Evolutionary conservation across 106 monocot species (phyloP).

Genomic region (Hemerocallis citrina): DNA sequence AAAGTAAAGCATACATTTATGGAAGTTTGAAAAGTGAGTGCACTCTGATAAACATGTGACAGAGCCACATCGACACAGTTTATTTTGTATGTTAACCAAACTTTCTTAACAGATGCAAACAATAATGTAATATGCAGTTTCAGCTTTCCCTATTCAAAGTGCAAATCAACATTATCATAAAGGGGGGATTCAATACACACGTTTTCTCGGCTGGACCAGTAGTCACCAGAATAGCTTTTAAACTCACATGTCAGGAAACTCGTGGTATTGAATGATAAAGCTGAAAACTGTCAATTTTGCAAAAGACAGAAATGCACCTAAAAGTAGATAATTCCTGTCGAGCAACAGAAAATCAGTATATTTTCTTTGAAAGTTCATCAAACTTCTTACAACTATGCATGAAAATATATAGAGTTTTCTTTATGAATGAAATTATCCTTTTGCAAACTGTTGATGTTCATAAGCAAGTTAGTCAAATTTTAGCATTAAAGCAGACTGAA

Average conservation of each 20-base stretch:
- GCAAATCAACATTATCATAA: neutral
- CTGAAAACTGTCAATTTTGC: slow-evolving; percentile 13
- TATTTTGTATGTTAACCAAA: too few species aligned
- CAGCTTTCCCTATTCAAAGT: neutral
- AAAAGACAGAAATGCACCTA: slow-evolving; percentile 12
- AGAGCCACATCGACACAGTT: too few species aligned
- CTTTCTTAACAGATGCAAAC: neutral
- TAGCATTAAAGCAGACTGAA: too few species aligned
- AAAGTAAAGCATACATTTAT: too few species aligned
- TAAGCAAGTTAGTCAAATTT: too few species aligned
- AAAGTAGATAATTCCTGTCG: slow-evolving; percentile 6
- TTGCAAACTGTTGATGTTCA: too few species aligned
- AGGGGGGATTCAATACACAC: neutral
- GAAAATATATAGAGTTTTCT: too few species aligned
- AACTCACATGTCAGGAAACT: slow-evolving; percentile 10
- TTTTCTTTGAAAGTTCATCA: neutral
- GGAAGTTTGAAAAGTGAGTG: too few species aligned
- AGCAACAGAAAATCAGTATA: slow-evolving; percentile 11
- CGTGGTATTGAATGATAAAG: slow-evolving; percentile 12
- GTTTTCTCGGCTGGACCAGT: slow-evolving; percentile 7
- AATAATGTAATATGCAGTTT: neutral
- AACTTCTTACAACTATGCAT: too few species aligned
- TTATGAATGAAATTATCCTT: too few species aligned
- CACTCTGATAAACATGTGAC: too few species aligned
- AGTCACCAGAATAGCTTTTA: slow-evolving; percentile 4